Evolutionary conservation across 2,329 filamentous ascomycete species (phyloP), one percentile per base, ranked within the genome.

Genomic region (Aureobasidium zeae): DNA sequence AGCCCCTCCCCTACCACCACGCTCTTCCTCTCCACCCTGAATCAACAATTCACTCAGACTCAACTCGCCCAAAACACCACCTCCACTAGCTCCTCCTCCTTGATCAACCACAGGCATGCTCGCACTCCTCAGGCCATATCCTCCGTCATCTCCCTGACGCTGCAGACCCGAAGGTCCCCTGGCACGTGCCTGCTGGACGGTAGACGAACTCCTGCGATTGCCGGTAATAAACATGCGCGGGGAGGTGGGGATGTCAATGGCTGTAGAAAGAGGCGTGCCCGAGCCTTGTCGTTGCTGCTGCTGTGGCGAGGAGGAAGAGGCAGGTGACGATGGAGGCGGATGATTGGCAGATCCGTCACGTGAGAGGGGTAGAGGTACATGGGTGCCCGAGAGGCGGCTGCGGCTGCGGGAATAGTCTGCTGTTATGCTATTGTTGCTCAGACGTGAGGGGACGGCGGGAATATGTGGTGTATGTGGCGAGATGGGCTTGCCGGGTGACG

Each of bases 401-500:
- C 32, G 26, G 17, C 38, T 34, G 5, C 33, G 43, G 13, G 34
- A 30, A 16, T 45, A 45, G 59, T 51, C 52, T 58, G 86, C 82
- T 31, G 79, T 79, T 48, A 91, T 86, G 39, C 85, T 91, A 57
- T 93, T 88, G 50, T 91, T 86, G 57, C 86, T 94, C 16, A 98
- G 68, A n/a, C 91, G 77, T 6, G 88, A 95, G 15, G 89, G 89
- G 20, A 96, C 86, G 9, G 88, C 87, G 3, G 91, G 91, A 0
- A 87, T 94, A 57, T 96, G 88, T 1, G 88, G 86, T 0, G 86
- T 94, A 57, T 89, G 86, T 8, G 84, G 87, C 2, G 86, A 94
- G 13, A 93, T 75, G 0, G 87, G 86, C 55, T 94, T 94, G 45
- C 68, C 53, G 1, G 88, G 88, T 8, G 88, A 95, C 1, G 87